A percentile compares a stretch with the other conserved stretches of the same genome.
Evolutionary conservation across 129 eudicot genomes (phyloP).

Genomic region (Tagetes patula): DNA sequence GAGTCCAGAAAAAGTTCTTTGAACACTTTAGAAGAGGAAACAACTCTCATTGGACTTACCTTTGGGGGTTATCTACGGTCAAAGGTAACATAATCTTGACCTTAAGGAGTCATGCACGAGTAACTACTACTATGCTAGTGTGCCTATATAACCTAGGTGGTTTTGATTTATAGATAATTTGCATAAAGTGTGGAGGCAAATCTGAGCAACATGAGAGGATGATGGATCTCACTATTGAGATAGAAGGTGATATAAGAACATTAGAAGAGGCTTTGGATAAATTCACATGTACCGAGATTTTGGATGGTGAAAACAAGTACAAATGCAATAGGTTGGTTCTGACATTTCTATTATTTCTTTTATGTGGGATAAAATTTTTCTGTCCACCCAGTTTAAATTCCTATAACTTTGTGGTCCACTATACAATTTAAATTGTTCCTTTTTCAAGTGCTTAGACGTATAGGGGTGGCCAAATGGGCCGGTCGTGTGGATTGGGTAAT

Average conservation of each 20-base stretch:
- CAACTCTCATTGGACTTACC: conserved; percentile 78
- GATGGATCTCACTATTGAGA: conserved; percentile 95
- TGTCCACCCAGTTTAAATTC: background rate
- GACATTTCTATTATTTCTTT: background rate
- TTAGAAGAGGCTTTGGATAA: conserved; percentile 74
- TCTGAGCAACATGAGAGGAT: conserved; percentile 80
- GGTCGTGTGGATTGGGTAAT: background rate
- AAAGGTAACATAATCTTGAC: conserved; percentile 48
- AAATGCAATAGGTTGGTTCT: conserved; percentile 76
- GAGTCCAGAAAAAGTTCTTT: conserved; percentile 51
- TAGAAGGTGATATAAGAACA: conserved; percentile 67
- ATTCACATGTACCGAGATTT: conserved; percentile 69
- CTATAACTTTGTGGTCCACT: background rate
- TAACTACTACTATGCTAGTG: background rate
- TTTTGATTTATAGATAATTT: conserved; percentile 53
- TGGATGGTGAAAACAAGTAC: conserved; percentile 95
- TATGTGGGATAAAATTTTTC: background rate
- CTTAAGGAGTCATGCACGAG: background rate
- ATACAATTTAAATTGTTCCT: background rate
- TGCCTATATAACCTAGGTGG: background rate
- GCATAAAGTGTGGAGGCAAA: conserved; percentile 80
- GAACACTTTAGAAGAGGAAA: conserved; percentile 65
- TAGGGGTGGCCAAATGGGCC: background rate
- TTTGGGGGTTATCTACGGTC: conserved; percentile 97
- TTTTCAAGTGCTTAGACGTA: background rate